These are phyloP conservation scores for Rhodomyrtus tomentosa DNA, from an alignment of 345 rosid species.

Conservation along the genomic window DNA sequence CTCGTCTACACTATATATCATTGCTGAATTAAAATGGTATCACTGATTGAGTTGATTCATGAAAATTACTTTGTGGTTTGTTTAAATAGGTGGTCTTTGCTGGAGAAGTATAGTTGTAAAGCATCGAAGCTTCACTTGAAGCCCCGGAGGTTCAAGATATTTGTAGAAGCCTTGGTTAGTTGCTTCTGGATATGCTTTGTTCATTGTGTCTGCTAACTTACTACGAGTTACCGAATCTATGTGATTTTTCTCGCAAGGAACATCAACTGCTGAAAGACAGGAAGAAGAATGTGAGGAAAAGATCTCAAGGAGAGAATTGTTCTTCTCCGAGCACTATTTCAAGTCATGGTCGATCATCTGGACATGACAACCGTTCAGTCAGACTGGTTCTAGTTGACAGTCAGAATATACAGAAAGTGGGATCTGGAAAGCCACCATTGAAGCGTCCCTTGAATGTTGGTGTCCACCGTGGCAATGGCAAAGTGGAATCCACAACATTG, in stretches of 20 bases:
- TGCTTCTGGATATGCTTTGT: background rate
- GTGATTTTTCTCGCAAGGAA: conserved; percentile 45
- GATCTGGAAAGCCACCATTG: conserved; percentile 55
- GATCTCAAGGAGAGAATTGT: conserved; percentile 62
- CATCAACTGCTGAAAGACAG: conserved; percentile 92
- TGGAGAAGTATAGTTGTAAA: conserved; percentile 96
- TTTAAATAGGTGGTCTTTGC: conserved; percentile 84
- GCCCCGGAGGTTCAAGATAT: conserved; percentile 91
- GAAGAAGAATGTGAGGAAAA: conserved; percentile 68
- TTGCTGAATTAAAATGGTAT: background rate
- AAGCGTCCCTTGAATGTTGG: conserved; percentile 53
- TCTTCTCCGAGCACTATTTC: conserved; percentile 46
- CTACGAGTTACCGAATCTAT: conserved; percentile 9
- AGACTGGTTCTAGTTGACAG: conserved; percentile 64
- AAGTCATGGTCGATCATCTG: conserved; percentile 56
- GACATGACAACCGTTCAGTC: conserved; percentile 46
- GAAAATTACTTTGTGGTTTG: background rate
- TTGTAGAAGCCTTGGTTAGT: conserved; percentile 95
- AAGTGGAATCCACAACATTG: conserved; percentile 43
- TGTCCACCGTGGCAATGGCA: conserved; percentile 36
- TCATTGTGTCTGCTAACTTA: background rate
- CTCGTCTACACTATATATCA: background rate
- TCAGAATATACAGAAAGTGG: conserved; percentile 70
- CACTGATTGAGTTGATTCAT: background rate
- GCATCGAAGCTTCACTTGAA: conserved; percentile 98